Conservation (phyloP, 139 green algal genomes). For the Coccomyxa sp. region DNA sequence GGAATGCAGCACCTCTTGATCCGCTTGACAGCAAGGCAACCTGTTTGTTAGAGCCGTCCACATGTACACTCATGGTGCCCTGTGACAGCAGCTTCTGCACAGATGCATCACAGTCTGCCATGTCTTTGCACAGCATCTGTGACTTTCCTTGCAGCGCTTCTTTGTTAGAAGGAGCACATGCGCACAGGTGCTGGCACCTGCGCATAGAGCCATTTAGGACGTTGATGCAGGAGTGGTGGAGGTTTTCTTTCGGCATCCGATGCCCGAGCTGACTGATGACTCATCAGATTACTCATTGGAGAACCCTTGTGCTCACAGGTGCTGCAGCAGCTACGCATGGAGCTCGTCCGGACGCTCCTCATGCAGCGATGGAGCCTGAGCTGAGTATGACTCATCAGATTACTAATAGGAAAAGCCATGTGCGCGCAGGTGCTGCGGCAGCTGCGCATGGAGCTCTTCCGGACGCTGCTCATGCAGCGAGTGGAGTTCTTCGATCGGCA, state of each 20-base stretch:
- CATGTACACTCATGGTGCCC: no score
- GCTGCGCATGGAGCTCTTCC: constrained; percentile 74
- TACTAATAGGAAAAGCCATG: no score
- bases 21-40: no score
- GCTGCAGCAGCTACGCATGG: constrained; percentile 54
- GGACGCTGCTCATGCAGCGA: constrained; percentile 73
- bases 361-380: constrained; percentile 51
- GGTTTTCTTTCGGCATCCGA: no score
- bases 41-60: no score
- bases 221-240: background rate
- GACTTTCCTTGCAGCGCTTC: background rate
- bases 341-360: constrained; percentile 79
- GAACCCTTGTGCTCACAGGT: constrained; percentile 19
- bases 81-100: no score
- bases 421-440: constrained; percentile 39
- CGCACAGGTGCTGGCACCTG: background rate
- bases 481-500: constrained; percentile 61
- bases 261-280: no score
- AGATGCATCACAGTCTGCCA: no score
- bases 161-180: background rate
- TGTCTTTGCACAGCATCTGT: no score
- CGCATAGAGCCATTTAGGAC: background rate
- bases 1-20: background rate
- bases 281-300: no score
- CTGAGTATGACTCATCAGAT: no score